Evolutionary conservation across 1,284 basidiomycete genomes (phyloP), one percentile per base, ranked within the genome.

Genomic region (Vanrija humicola): DNA sequence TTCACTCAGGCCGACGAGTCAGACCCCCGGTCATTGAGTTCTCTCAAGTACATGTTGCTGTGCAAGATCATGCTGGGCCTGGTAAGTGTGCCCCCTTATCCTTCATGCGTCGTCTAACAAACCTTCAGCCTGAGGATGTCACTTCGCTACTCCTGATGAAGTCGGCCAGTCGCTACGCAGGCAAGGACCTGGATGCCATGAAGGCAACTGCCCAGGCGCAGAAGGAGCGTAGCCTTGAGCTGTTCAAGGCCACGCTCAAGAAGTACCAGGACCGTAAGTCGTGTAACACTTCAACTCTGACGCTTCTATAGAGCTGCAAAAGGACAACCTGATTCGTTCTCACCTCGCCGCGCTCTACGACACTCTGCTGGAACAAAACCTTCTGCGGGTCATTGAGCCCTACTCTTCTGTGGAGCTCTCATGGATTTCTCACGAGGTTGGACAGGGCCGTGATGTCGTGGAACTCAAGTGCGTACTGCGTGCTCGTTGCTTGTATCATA

Each of bases 11-110:
- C 80, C 28, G 81, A 82, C 48, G 71, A 73, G 57, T 64, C 64
- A 39, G 79, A 82, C 56, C 63, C 74, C 6, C 59, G 78, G 64
- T 65, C 93, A 0, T 80, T 95, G n/a, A 83, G 83, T 4, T 91
- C 92, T 10, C 81, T 98, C 63, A 98, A 98, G 77, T 98, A 98
- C 77, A 96, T 98, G 93, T 81, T 98, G 14, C 78, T 98, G 46
- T 98, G 95, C 78, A 98, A 98, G 76, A 88, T 98, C 71, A 98
- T 98, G 95, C 82, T 98, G 66, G 93, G 93, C 68, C 75, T 94
- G 66, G 91, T 93, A 59, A 62, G 87, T 78, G 19, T 3, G 8
- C 6, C 6, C 2, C 39, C 14, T 10, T 6, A 23, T 5, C 21
- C 21, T 23, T 12, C 5, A 2, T 15, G 7, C 14, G 9, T 3